Percentiles rank a stretch among this genome's conserved stretches.
Conservation (phyloP, 2,329 filamentous ascomycete genomes). For the Hymenoscyphus albidus region DNA sequence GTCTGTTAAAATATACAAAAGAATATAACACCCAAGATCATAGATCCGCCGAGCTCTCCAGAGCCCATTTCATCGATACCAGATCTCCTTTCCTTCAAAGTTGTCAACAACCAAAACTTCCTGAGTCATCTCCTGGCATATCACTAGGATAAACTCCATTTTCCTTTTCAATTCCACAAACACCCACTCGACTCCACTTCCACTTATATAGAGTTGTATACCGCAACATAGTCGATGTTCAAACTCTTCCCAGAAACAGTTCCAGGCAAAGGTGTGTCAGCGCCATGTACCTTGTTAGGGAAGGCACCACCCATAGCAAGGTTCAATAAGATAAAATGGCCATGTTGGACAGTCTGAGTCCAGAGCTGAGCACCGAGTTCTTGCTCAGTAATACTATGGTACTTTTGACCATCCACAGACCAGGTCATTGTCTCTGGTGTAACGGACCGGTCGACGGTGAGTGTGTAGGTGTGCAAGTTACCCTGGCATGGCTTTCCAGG, state of each 20-base stretch:
- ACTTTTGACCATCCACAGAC: slow-evolving; percentile 34
- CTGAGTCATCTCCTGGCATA: background rate
- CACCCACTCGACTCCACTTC: background rate
- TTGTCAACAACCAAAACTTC: background rate
- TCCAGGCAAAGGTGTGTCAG: background rate
- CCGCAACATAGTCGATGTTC: slow-evolving; percentile 1
- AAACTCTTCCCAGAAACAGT: background rate
- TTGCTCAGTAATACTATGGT: slow-evolving; percentile 32
- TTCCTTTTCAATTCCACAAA: background rate
- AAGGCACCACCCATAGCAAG: slow-evolving; percentile 38
- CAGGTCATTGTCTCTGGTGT: slow-evolving; percentile 36
- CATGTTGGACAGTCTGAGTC: slow-evolving; percentile 31
- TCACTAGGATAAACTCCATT: background rate
- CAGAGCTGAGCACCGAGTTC: slow-evolving; percentile 34
- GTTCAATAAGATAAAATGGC: slow-evolving; percentile 39
- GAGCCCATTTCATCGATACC: background rate
- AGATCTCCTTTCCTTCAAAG: background rate
- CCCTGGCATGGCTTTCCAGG: background rate
- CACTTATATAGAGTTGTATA: slow-evolving; percentile 3
- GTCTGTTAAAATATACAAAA: background rate
- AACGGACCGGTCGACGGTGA: slow-evolving; percentile 33
- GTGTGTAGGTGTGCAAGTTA: slow-evolving; percentile 4
- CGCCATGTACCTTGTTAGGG: slow-evolving; percentile 3
- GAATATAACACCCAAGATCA: background rate
- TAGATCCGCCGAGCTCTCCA: background rate